Base-by-base conservation (phyloP, 306 rosid species). In the Sindora glabra region DNA sequence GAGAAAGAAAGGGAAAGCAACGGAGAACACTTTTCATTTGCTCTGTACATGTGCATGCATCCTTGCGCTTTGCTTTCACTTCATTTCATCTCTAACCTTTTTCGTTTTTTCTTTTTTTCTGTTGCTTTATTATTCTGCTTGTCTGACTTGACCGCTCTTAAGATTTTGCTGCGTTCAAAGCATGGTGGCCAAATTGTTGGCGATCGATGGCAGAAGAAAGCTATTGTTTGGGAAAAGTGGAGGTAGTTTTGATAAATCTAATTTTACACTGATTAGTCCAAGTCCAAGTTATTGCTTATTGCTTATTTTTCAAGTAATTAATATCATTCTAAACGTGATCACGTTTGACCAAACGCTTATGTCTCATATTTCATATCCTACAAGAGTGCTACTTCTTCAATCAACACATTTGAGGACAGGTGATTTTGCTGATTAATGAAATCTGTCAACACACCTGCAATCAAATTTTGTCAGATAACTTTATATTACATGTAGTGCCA, bases 401-500 rank as follows among this genome's bases (percentile, higher is more conserved):
- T 71, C 66, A 76, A 70, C 52, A 34, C 49, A 71, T 67, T 44
- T 27, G 50, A 58, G 16, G 73, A 67, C 68, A 62, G 62, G 50
- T 56, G 53, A 50, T 56, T 50, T 49, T 44, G 57, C 14, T 39
- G 5, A 38, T 62, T 67, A 38, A 54, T 38, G 64, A 56, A 3
- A 21, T 57, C 64, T 67, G n/a, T n/a, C n/a, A 56, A 29, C 26
- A 11, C 29, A 56, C 58, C 23, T 44, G 42, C 38, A 29, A 67
- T 77, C 71, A 71, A 77, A 59, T 55, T 51, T 71, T 68, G 69
- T 36, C 51, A 62, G 55, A 58, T 65, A 34, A 65, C 59, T 67
- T 32, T 46, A 53, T 51, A 47, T 54, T 53, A n/a, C n/a, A n/a
- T n/a, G n/a, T n/a, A n/a, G n/a, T n/a, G n/a, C n/a, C n/a, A n/a